Evolutionary conservation across 371 early-diverging fungal species (phyloP), one percentile per base, ranked within the genome.

Genomic region (Mortierella sp.): DNA sequence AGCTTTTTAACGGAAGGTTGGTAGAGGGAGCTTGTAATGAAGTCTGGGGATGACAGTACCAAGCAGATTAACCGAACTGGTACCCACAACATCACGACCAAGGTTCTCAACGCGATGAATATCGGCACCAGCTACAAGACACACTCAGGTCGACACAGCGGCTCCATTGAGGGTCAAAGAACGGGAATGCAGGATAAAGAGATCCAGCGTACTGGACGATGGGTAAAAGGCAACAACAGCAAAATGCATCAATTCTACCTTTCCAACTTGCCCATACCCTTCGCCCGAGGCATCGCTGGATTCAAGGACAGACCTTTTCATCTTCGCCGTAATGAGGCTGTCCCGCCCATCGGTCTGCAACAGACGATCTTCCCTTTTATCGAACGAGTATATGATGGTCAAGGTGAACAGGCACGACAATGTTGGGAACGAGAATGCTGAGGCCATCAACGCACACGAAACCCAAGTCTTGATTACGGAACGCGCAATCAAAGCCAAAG

Each of bases 61-160:
- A n/a, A n/a, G n/a, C n/a, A n/a, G n/a, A n/a, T n/a, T n/a, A n/a
- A n/a, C n/a, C n/a, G n/a, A n/a, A n/a, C 59, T 37, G 50, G 50
- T 2, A 48, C 40, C 25, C 49, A 50, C 2, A 27, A 59, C 12
- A n/a, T n/a, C 21, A 59, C 59, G 9, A 4, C 50, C n/a, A 48
- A 39, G 27, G 14, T 25, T 6, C 28, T 47, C 4, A 22, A 22
- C 8, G 17, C n/a, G 28, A 49, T 50, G 24, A 57, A 47, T 21
- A 13, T 57, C 2, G 14, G n/a, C 10, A 48, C 39, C 25, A 10
- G 22, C 17, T 21, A 46, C 41, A n/a, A 55, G 12, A 67, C 67
- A 12, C 50, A 67, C 29, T 54, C 67, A 25, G 67, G 60, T 1
- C 40, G 54, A 3, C 67, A 54, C 34, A 60, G 67, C 13, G 67